Evolutionary conservation across 192 early-diverging fungal species (phyloP).

Genomic region (Allomyces arbusculus): DNA sequence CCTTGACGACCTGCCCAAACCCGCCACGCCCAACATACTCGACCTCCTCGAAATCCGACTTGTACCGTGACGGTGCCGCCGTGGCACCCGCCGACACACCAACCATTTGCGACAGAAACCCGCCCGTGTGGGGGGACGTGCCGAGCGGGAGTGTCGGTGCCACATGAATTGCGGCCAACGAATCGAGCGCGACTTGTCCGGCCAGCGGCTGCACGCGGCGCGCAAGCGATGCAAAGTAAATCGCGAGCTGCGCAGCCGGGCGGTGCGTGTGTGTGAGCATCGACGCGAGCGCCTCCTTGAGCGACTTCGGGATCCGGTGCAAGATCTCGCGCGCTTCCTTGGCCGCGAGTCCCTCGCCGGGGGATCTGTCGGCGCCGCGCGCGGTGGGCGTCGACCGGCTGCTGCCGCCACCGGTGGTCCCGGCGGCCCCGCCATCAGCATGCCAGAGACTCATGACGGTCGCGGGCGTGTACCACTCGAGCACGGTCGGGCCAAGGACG

Average conservation of each 20-base stretch:
- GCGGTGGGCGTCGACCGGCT: neutral
- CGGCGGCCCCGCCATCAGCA: neutral
- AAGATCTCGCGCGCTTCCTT: neutral
- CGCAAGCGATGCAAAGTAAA: neutral
- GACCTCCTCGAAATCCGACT: conserved; percentile 54
- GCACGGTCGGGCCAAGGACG: neutral
- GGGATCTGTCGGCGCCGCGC: neutral
- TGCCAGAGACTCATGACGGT: neutral
- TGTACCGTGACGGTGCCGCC: conserved; percentile 35
- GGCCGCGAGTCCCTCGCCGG: neutral
- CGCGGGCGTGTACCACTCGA: neutral
- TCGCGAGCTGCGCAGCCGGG: neutral
- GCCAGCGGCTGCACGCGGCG: neutral
- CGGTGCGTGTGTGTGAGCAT: neutral
- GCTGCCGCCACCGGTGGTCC: neutral
- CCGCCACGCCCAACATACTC: conserved; percentile 42
- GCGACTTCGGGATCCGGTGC: neutral
- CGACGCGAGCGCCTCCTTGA: neutral
- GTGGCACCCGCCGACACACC: conserved; percentile 1
- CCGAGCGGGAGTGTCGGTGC: too few relatives aligned
- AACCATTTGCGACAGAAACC: too few relatives aligned
- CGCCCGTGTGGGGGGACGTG: too few relatives aligned
- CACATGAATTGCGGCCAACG: too few relatives aligned
- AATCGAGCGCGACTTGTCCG: too few relatives aligned
- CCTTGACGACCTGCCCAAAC: conserved; percentile 90